Conservation (phyloP, 176 grass and related monocot species). For the Juncus inflexus region DNA sequence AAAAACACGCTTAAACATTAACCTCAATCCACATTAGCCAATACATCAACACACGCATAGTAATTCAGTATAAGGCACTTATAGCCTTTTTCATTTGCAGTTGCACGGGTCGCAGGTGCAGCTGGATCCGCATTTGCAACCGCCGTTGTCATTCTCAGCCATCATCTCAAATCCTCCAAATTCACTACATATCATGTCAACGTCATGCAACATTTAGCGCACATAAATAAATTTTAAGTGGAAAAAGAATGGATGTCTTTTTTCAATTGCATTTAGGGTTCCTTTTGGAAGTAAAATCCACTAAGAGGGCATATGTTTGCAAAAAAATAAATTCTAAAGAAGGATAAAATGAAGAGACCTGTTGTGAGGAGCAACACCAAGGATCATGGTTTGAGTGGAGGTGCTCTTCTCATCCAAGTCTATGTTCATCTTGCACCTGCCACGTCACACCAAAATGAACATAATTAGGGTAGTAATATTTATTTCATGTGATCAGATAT, state of each 20-base stretch:
- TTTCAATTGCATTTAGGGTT: too few species aligned
- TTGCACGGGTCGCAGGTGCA: constrained; percentile 30
- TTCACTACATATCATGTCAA: constrained; percentile 16
- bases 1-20: neutral
- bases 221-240: too few species aligned
- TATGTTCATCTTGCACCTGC: constrained; percentile 27
- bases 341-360: constrained; percentile 13
- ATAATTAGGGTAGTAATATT: too few species aligned
- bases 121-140: constrained; percentile 31
- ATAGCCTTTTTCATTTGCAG: constrained; percentile 2
- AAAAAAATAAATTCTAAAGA: neutral
- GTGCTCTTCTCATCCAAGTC: constrained; percentile 36
- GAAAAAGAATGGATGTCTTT: too few species aligned
- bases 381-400: constrained; percentile 27
- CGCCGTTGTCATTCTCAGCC: neutral
- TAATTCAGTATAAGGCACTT: neutral
- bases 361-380: constrained; percentile 29
- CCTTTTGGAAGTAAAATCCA: too few species aligned
- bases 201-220: too few species aligned
- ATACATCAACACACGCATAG: neutral
- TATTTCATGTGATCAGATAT: too few species aligned
- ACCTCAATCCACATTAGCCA: neutral
- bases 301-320: neutral
- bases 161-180: constrained; percentile 30
- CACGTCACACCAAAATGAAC: neutral